Evolutionary conservation across 192 early-diverging fungal genomes (phyloP), one percentile per base, ranked within the genome.

Genomic region (Rhizoclosmatium sp.): DNA sequence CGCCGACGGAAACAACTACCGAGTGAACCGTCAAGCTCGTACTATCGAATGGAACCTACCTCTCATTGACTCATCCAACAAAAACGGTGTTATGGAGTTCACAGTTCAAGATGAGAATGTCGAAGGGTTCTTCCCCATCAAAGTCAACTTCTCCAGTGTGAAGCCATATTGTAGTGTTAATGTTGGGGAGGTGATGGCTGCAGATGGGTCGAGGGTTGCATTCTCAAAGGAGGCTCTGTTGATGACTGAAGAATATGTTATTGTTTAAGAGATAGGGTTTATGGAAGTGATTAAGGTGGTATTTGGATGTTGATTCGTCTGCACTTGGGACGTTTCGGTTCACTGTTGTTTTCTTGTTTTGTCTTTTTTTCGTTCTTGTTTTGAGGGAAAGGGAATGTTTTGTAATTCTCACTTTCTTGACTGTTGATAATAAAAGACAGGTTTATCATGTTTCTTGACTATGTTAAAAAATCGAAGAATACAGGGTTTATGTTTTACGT

Each of bases 21-120:
- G 89, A 69, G 86, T 97, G 49, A 93, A 98, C 82, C 89, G 87
- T 51, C 84, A 90, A 47, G 86, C 89, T 3, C 83, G 89, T 48
- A 86, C 86, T 2, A 85, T 99, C 59, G 92, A 95, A 51, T 99
- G 96, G 98, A 92, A 94, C 81, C 69, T 96, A 10, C 89, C 93
- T 48, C 84, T 90, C 31, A 94, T 99, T 72, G 93, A 96, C 75
- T 71, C 84, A 14, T 87, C 86, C 77, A 95, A 95, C 84, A 82
- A 85, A 31, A 89, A 88, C 31, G 96, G 97, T 54, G 90, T 92
- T 16, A 82, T 99, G 45, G 96, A 98, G 69, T 99, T 98, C 81
- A 92, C 81, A 62, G 91, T 94, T 42, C 79, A 86, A 4, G 91
- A 91, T 47, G 92, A 94, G 58, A 92, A 98, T 75, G 88, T 91